Base-by-base conservation (phyloP, 176 grass and related monocot species). In the Raddia guianensis region DNA sequence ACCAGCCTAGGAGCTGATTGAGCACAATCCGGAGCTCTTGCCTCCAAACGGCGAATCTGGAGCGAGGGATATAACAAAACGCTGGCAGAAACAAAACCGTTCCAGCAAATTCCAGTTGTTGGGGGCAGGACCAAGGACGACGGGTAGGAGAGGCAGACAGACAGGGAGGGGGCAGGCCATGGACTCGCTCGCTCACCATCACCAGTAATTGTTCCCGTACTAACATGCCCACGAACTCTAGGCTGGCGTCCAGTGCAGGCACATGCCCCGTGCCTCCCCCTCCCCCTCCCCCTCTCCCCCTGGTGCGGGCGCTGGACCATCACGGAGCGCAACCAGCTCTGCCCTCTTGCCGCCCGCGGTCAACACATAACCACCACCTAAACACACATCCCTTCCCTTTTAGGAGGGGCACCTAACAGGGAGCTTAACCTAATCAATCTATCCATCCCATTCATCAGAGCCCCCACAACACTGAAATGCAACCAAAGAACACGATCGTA, bases 201-300 rank as follows among this genome's bases (percentile, higher is more conserved):
- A 13, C 3, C 50, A 21, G 53, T 61, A 49, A 65, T 58, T 27
- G 50, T 21, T 72, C 58, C 58, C 83, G 77, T 18, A 47, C 61
- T 58, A 73, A 83, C 80, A 70, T 82, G 72, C 69, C 76, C 80
- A 63, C 59, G 9, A n/a, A 46, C 63, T 46, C 78, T 80, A 89
- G 87, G 70, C 82, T 89, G 82, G 76, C 70, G 64, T 84, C 87
- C 87, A 80, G 82, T 53, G 76, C 82, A 56, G 55, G 12, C 87
- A 85, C 82, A 85, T 85, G 82, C 70, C 6, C 13, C 76, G 3
- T 47, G 84, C 77, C 59, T 40, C 61, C 37, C 37, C 37, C 37
- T 40, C 37, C 2, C 37, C 77, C 59, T 40, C 61, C 37, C 37
- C 37, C 37, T 40, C 37, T 40, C 37, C 37, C 37, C 37, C 37